Percentiles rank a stretch among this genome's conserved stretches.
Evolutionary conservation across 192 early-diverging fungal species (phyloP).

Genomic region (Glomus cerebriforme): DNA sequence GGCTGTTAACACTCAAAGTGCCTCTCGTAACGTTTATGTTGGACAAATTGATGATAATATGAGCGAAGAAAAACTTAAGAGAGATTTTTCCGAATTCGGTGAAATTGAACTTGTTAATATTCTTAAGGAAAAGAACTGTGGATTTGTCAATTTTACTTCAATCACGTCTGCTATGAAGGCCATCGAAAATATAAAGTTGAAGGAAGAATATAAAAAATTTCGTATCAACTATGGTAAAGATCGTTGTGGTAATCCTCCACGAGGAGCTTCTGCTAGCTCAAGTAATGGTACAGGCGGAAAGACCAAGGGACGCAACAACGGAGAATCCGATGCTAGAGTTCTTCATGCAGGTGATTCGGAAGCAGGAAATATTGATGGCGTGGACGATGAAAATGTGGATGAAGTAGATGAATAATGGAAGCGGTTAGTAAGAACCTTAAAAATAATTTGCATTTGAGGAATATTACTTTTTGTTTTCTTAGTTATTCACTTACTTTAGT

Average conservation of each 20-base stretch:
- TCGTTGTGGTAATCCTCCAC: conserved; percentile 78
- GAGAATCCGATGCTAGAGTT: conserved; percentile 31
- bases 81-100: conserved; percentile 82
- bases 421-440: background rate
- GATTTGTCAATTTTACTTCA: conserved; percentile 85
- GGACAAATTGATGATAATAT: conserved; percentile 66
- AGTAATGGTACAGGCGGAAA: background rate
- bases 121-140: conserved; percentile 79
- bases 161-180: conserved; percentile 75
- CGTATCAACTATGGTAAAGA: conserved; percentile 86
- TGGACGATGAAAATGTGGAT: conserved; percentile 17
- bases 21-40: conserved; percentile 83
- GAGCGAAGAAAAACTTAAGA: conserved; percentile 67
- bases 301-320: conserved; percentile 29
- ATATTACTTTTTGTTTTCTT: background rate
- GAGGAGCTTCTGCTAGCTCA: conserved; percentile 10
- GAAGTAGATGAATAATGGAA: conserved; percentile 25
- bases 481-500: background rate
- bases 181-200: conserved; percentile 65
- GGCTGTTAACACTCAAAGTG: conserved; percentile 44
- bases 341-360: conserved; percentile 32
- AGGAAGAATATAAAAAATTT: conserved; percentile 62
- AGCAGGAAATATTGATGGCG: conserved; percentile 2
- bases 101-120: conserved; percentile 88
- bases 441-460: background rate